Base-by-base conservation (phyloP, 306 rosid genomes). In the Arachis hypogaea region DNA sequence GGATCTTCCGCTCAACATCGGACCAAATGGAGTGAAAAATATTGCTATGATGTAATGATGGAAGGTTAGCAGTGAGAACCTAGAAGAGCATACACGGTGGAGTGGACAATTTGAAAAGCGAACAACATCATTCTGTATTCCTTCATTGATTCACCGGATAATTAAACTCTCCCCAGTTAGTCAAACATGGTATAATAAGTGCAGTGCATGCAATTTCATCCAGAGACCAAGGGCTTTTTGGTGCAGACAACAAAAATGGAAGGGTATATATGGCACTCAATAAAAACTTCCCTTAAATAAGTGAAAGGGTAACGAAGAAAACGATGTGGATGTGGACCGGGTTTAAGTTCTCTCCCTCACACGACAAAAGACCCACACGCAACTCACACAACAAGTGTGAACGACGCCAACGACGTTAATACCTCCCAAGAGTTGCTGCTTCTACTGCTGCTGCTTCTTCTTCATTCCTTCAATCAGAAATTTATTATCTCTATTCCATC, bases 351-450 rank as follows among this genome's bases (percentile, higher is more conserved):
- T 55, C 40, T 22, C 7, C 66, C 44, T 43, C 51, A 7, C 49
- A 54, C 3, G 38, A 74, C 63, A 22, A 69, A 50, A 11, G 59
- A 50, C 12, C 52, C 46, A 2, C 40, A 3, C 50, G 16, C 74
- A 74, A 69, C 64, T 10, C 3, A 76, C 64, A n/a, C 3, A 76
- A 56, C 68, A 54, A 63, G 65, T 76, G 77, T 69, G 84, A 59
- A 73, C 4, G 29, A 51, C 49, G 51, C 72, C 7, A 40, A 18
- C 18, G 28, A 33, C 38, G 38, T 33, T 33, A 33, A 33, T 22
- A 22, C 38, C 38, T 33, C 38, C 38, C 38, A 33, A 22, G 28
- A 22, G 28, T 22, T 46, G 28, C 28, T 22, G 28, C 28, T 22
- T 29, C 11, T 10, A 1, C 28, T 46, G 28, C 28, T 22, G 14